A percentile compares a stretch with the other conserved stretches of the same genome.
phyloP scores from a whole-genome alignment of 2,329 filamentous ascomycete species.

The Calonectria pauciramosa region DNA sequence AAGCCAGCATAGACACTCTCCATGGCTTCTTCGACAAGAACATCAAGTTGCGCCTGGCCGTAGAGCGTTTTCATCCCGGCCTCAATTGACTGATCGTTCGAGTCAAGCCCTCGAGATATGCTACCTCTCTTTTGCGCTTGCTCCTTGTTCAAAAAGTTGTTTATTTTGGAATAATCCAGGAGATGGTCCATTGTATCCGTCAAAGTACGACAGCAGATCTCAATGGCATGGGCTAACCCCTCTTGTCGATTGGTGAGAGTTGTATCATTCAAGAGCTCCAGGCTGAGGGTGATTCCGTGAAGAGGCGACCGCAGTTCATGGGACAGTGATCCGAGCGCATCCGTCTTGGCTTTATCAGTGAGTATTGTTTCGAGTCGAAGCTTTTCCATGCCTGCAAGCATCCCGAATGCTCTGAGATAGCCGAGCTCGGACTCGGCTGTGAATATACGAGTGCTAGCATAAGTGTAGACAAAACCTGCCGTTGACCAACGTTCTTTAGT shows the following conservation, averaged over 20 bases:
- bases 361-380: conserved; percentile 56
- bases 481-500: conserved; percentile 62
- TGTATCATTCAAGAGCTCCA: conserved; percentile 68
- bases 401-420: conserved; percentile 65
- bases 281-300: conserved; percentile 70
- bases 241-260: conserved; percentile 60
- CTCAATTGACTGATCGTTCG: conserved; percentile 19
- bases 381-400: conserved; percentile 70
- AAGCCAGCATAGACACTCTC: conserved; percentile 63
- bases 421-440: conserved; percentile 63
- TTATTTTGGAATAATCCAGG: conserved; percentile 69
- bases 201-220: conserved; percentile 64
- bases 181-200: conserved; percentile 68
- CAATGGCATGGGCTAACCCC: conserved; percentile 62
- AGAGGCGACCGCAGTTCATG: conserved; percentile 74
- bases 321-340: conserved; percentile 71
- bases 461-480: conserved; percentile 64
- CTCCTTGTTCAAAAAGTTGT: conserved; percentile 48
- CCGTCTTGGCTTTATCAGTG: conserved; percentile 65
- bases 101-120: not conserved
- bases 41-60: conserved; percentile 52
- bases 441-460: conserved; percentile 57
- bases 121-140: not conserved
- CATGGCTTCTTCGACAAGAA: conserved; percentile 60
- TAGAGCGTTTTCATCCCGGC: conserved; percentile 34